Evolutionary conservation across 2,329 filamentous ascomycete species (phyloP).

Genomic region (Metarhizium humberi): DNA sequence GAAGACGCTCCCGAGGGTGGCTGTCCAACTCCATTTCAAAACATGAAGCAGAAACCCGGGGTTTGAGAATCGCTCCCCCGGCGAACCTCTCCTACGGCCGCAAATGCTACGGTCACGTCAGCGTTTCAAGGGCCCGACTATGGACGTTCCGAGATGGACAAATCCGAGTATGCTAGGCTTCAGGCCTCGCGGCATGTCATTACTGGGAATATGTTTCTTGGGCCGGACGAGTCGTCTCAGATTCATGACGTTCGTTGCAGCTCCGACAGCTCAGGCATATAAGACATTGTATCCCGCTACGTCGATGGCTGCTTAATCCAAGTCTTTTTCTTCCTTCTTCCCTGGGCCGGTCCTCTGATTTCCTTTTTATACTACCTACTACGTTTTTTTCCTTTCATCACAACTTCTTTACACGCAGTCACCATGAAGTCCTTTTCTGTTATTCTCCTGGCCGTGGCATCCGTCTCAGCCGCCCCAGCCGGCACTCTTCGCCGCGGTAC

Average conservation of each 20-base stretch:
- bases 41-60: not conserved
- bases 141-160: not conserved
- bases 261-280: no score
- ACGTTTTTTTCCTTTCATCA: not conserved
- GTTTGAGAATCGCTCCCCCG: not conserved
- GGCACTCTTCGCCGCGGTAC: not conserved
- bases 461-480: conserved; percentile 1
- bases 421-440: conserved; percentile 2
- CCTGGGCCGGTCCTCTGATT: not conserved
- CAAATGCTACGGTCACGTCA: not conserved
- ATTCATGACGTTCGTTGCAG: not conserved
- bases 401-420: not conserved
- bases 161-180: not conserved
- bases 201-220: not conserved
- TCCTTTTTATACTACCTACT: not conserved
- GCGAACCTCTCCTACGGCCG: not conserved
- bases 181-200: not conserved
- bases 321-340: not conserved
- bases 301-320: not conserved
- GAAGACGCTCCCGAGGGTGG: not conserved
- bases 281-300: not conserved
- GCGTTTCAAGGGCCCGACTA: not conserved
- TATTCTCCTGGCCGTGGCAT: not conserved
- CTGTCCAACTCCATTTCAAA: not conserved
- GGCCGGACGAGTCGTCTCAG: not conserved